These are phyloP conservation scores for Diplodia intermedia DNA, from an alignment of 2,329 filamentous ascomycete genomes.

Conservation along the genomic window DNA sequence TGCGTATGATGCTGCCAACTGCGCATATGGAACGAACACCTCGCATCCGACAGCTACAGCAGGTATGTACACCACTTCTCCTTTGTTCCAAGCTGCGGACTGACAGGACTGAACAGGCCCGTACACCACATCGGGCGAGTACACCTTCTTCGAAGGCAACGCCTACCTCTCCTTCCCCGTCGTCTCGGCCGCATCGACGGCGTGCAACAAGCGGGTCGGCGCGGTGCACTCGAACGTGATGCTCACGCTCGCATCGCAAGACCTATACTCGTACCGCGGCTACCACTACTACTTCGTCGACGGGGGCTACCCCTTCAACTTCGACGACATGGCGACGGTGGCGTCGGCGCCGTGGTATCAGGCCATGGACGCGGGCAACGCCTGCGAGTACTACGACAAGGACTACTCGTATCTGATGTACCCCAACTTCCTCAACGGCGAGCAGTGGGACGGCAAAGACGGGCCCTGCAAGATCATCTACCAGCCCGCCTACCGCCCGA, in stretches of 20 bases:
- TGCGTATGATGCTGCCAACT: constrained; percentile 21
- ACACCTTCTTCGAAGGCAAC: constrained; percentile 25
- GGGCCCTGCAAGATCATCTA: constrained; percentile 2
- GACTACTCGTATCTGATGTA: background rate
- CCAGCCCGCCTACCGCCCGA: constrained; percentile 12
- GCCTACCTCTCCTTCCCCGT: constrained; percentile 19
- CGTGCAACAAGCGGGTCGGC: constrained; percentile 7
- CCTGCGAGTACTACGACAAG: constrained; percentile 9
- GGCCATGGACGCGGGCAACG: constrained; percentile 11
- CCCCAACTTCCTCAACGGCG: constrained; percentile 21
- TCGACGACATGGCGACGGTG: constrained; percentile 23
- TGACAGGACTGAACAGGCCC: constrained; percentile 11
- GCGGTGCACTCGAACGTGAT: constrained; percentile 15
- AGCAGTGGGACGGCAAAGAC: constrained; percentile 2
- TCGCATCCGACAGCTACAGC: background rate
- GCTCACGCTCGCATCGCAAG: constrained; percentile 10
- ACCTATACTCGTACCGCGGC: constrained; percentile 9
- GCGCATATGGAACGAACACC: constrained; percentile 22
- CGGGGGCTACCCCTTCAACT: constrained; percentile 20
- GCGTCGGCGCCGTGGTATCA: constrained; percentile 9
- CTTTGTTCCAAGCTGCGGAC: background rate
- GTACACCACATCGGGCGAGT: background rate
- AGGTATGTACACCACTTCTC: background rate
- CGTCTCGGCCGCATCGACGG: constrained; percentile 6
- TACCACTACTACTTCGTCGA: constrained; percentile 21